Base-by-base conservation (phyloP, 192 early-diverging fungal species). In the Gaertneriomyces sp. region DNA sequence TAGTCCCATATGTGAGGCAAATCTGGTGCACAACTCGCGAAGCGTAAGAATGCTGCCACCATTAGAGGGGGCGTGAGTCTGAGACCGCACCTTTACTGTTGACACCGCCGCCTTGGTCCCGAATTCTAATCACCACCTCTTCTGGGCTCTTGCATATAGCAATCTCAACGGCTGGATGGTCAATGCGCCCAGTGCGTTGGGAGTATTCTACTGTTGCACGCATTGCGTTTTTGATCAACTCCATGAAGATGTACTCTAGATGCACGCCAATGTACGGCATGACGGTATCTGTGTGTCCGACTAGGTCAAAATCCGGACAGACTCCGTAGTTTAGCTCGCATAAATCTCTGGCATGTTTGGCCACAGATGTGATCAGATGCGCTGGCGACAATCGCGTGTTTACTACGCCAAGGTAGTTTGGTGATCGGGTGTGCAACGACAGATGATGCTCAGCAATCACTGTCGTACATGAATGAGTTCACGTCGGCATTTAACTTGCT, bases 81-180 rank as follows among this genome's bases (percentile, higher is more conserved):
- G n/a, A 51, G 20, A 51, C 49, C 49, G n/a, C 55, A 81, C 80
- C 75, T 56, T 88, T 74, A 16, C 81, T 71, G 7, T 89, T 72
- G 54, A 98, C 90, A 25, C 96, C 96, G 25, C 94, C 93, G 43
- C 95, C 95, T 63, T 90, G 88, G 69, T 98, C 95, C 20, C 93
- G 75, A 46, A 98, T 85, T 58, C 96, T 80, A 45, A 98, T 86
- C 8, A 85, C 87, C 6, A 95, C 85, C 46, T 90, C 91, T 44
- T 89, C 87, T 1, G 83, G 67, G 41, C 90, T 88, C 56, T 87
- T 82, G 16, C 86, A 83, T 12, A 98, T 85, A 12, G 93, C 91
- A 64, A 98, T 89, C 66, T 93, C 85, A 11, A 98, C 85, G 11
- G 89, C 85, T 44, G 91, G 93, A 46, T 89, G 82, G 47, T 85